Conservation (phyloP, 345 rosid genomes). For the Reutealis trisperma region DNA sequence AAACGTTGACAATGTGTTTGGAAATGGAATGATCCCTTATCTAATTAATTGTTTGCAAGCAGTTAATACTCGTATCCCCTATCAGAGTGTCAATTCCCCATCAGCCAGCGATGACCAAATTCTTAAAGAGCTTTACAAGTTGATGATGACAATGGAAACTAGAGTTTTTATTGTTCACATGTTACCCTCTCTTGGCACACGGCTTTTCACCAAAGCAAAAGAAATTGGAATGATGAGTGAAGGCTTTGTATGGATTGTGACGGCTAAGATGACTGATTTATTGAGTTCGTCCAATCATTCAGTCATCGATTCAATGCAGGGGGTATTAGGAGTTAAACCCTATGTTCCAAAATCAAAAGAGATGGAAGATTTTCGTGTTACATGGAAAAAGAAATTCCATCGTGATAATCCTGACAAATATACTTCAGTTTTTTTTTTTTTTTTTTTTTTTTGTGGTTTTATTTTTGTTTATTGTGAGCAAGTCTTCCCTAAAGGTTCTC, state of each 20-base stretch:
- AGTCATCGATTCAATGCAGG: constrained; percentile 34
- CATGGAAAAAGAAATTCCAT: constrained; percentile 30
- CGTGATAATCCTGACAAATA: constrained; percentile 18
- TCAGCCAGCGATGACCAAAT: constrained; percentile 44
- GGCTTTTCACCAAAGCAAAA: constrained; percentile 42
- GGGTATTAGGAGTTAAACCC: constrained; percentile 37
- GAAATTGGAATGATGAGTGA: constrained; percentile 55
- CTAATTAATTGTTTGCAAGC: constrained; percentile 40
- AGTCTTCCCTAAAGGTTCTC: constrained; percentile 18
- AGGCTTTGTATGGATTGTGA: constrained; percentile 57
- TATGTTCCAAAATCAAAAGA: constrained; percentile 14
- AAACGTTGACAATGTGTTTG: constrained; percentile 39
- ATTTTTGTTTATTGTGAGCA: neutral
- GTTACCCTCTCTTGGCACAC: constrained; percentile 30
- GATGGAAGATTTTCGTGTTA: constrained; percentile 15
- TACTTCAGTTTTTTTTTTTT: no score
- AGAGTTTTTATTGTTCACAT: constrained; percentile 59
- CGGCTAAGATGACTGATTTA: constrained; percentile 20
- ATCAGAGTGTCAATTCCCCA: constrained; percentile 35
- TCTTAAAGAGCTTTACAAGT: constrained; percentile 32
- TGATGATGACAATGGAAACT: constrained; percentile 44
- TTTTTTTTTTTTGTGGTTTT: neutral
- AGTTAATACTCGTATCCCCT: constrained; percentile 12
- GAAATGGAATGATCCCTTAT: constrained; percentile 39
- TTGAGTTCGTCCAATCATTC: neutral